phyloP scores from a whole-genome alignment of 169 alveolate species.

The Theileria annulata region DNA sequence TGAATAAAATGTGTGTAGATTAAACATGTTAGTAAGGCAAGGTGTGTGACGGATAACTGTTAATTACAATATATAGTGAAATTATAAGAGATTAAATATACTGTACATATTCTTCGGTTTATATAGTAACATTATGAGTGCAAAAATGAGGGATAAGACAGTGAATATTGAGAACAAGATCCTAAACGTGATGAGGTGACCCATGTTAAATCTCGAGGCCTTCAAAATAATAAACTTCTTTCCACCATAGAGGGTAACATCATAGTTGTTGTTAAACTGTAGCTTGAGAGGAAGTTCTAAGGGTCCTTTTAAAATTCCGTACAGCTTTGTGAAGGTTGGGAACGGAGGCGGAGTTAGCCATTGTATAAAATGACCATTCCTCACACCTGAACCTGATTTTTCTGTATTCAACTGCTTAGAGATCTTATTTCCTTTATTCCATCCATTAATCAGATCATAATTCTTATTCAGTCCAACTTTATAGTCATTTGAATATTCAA shows the following conservation, averaged over 20 bases:
- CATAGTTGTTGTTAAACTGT: slow-evolving; percentile 65
- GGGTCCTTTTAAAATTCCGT: slow-evolving; percentile 75
- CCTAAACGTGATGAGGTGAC: slow-evolving; percentile 30
- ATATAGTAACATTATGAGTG: slow-evolving; percentile 22
- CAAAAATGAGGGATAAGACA: slow-evolving; percentile 13
- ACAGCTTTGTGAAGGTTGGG: slow-evolving; percentile 74
- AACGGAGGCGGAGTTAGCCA: slow-evolving; percentile 85
- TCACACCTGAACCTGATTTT: slow-evolving; percentile 74
- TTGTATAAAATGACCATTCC: slow-evolving; percentile 81
- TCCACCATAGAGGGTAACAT: slow-evolving; percentile 71
- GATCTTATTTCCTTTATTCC: neutral
- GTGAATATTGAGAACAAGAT: slow-evolving; percentile 19
- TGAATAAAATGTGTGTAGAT: neutral
- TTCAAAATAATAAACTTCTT: slow-evolving; percentile 67
- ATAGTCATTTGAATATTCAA: slow-evolving; percentile 7
- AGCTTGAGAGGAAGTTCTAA: slow-evolving; percentile 72
- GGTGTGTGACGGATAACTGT: neutral
- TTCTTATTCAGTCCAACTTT: slow-evolving; percentile 6
- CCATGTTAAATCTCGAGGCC: slow-evolving; percentile 42
- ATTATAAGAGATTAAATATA: slow-evolving; percentile 34
- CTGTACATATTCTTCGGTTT: slow-evolving; percentile 37
- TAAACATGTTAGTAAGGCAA: neutral
- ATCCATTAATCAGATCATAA: slow-evolving; percentile 15
- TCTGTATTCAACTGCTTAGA: slow-evolving; percentile 3
- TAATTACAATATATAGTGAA: too few species aligned